phyloP scores from a whole-genome alignment of 148 eudicot species.

The Polygonum aviculare region DNA sequence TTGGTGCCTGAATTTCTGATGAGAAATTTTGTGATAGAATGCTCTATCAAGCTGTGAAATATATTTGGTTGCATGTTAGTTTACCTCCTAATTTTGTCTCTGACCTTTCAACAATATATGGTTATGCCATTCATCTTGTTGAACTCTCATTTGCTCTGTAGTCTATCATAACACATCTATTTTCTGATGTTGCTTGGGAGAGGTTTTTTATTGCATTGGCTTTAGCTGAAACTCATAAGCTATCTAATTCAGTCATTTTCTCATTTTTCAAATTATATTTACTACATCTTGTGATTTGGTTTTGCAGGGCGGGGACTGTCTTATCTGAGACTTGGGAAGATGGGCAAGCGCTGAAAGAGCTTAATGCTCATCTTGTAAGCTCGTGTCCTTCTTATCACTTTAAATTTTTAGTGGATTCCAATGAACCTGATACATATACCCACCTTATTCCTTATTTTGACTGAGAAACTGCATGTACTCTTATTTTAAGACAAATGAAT shows the following conservation, averaged over 20 bases:
- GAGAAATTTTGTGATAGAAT: background rate
- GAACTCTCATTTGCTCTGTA: background rate
- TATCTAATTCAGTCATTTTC: background rate
- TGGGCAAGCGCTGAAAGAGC: conserved; percentile 87
- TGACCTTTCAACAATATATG: background rate
- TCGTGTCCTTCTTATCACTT: background rate
- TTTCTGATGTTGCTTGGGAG: conserved; percentile 2
- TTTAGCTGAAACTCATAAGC: background rate
- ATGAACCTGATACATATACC: background rate
- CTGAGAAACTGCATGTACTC: background rate
- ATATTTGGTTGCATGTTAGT: background rate
- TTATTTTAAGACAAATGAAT: background rate
- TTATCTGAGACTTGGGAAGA: conserved; percentile 99
- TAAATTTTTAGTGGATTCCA: background rate
- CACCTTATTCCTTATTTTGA: background rate
- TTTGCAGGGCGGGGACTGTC: conserved; percentile 84
- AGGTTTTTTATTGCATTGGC: background rate
- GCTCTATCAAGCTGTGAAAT: background rate
- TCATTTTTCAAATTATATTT: background rate
- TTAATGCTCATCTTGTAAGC: conserved; percentile 79
- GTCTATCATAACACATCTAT: background rate
- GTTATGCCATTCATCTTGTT: background rate
- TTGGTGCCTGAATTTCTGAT: background rate
- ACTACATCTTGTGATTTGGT: conserved; percentile 14
- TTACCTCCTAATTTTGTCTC: background rate